These are phyloP conservation scores for Fusarium sublunatum DNA, from an alignment of 2,329 filamentous ascomycete species.

Conservation along the genomic window DNA sequence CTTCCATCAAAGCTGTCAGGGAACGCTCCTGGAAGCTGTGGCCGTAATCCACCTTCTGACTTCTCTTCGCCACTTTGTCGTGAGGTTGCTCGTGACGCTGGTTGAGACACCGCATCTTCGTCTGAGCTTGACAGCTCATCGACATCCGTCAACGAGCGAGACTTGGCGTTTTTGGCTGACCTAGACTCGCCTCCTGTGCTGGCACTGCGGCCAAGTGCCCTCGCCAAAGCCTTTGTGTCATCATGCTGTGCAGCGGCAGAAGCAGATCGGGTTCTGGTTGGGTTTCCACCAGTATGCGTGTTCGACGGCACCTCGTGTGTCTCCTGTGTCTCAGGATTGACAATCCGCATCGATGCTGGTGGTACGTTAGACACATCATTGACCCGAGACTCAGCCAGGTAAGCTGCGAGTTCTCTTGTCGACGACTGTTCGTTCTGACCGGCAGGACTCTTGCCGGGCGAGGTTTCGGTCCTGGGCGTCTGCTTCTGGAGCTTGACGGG, in stretches of 20 bases:
- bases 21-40: constrained; percentile 55
- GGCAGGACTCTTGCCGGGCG: constrained; percentile 55
- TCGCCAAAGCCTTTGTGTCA: constrained; percentile 50
- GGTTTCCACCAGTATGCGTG: constrained; percentile 46
- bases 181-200: constrained; percentile 59
- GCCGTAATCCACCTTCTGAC: constrained; percentile 44
- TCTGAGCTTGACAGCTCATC: constrained; percentile 76
- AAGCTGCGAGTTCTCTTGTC: constrained; percentile 57
- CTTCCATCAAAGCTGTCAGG: constrained; percentile 55
- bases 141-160: constrained; percentile 72
- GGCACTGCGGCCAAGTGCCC: constrained; percentile 41
- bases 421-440: constrained; percentile 47
- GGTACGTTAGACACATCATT: constrained; percentile 68
- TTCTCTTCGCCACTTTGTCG: constrained; percentile 36
- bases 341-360: constrained; percentile 67
- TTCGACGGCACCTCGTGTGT: constrained; percentile 51
- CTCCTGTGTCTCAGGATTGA: constrained; percentile 65
- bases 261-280: constrained; percentile 48
- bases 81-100: constrained; percentile 31
- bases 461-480: constrained; percentile 62
- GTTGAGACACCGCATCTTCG: constrained; percentile 52
- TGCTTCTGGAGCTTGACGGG: constrained; percentile 78
- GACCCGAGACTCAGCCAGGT: constrained; percentile 57
- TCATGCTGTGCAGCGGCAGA: constrained; percentile 53
- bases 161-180: constrained; percentile 60